Base-by-base conservation (phyloP, 2,329 filamentous ascomycete species). In the Cladosporium cucumerinum region DNA sequence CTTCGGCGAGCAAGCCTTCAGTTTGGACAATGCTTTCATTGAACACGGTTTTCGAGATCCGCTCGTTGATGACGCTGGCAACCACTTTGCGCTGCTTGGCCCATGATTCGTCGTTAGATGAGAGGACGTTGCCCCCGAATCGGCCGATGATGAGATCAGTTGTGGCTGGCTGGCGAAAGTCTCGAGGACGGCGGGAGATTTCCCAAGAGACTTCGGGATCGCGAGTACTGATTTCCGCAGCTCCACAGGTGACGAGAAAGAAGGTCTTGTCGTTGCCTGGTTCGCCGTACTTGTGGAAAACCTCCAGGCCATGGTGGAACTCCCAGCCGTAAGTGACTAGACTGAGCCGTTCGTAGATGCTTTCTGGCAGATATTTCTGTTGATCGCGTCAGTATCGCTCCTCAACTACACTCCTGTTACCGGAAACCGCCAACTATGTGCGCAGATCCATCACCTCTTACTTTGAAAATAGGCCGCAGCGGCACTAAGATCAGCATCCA, bases 51-150 rank as follows among this genome's bases (percentile, higher is more conserved):
- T 69, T 73, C 1, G 73, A 75, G 32, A 76, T 73, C 1, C 70
- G 69, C 63, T 77, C 75, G n/a, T 75, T 75, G 58, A 77, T 70
- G 4, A 73, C 73, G 21, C 69, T 69, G 2, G 74, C 71, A 7
- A 75, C 67, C 4, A 76, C 66, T 65, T 71, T 75, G 12, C 75
- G 69, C 43, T 77, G 74, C 48, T 71, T 68, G 12, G 69, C 67
- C 74, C 74, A 76, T 11, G 63, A 43, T 12, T 73, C 72, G 14
- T 69, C 69, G 34, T 69, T 68, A 1, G 66, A 67, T 5, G 70
- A 71, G 23, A 74, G 51, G 1, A 75, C 65, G 65, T 72, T 74
- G 16, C 65, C 66, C 0, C 73, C 72, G 43, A 75, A 75, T 5
- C 64, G 51, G 12, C 43, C 61, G 63, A 72, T 68, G 57, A 73